Base-by-base conservation (phyloP, 257 asterid genomes). In the Paulownia fortunei region DNA sequence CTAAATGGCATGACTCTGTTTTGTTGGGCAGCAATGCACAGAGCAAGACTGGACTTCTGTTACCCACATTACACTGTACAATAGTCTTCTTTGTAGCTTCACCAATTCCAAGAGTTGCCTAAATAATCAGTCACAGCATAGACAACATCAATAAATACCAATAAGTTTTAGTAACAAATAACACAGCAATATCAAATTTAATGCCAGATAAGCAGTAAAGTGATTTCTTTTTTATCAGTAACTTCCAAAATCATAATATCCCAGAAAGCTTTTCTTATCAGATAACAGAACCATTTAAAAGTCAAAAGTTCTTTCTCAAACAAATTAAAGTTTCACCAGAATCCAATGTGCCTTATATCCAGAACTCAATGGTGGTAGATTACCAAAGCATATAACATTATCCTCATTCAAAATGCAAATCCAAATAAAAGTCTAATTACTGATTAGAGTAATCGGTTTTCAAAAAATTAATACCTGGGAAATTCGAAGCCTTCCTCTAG, bases 51-150 rank as follows among this genome's bases (percentile, higher is more conserved):
- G 97, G 98, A 51, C 84, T 85, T 79, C 84, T 87, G 6, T 84
- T 82, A 19, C 98, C 98, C 73, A 91, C 89, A 74, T 91, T 94
- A 86, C 98, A 94, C 81, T 94, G 98, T 19, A 94, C 89, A 7
- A 83, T 66, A 56, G 81, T 82, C 86, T 70, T 92, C 65, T 58
- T 70, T 23, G 78, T 64, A 8, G 88, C 90, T 15, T 80, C 80
- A 34, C 99, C 97, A 61, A 87, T 76, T 62, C 96, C 99, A 51
- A 94, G 51, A 15, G 98, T 89, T 4, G 97, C 98, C 98, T 94
- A 72, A 73, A 73, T 76, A 79, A 67, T 51, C 60, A 72, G 41
- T 70, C 19, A 65, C 70, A 70, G 58, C 79, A 70, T 8, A 65
- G 0, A 58, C 51, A 67, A 47, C 49, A 67, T 24, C 61, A 76